A percentile compares a stretch with the other conserved stretches of the same genome.
Evolutionary conservation across 805 yeast genomes (phyloP).

Genomic region (Metschnikowia amazonensis): DNA sequence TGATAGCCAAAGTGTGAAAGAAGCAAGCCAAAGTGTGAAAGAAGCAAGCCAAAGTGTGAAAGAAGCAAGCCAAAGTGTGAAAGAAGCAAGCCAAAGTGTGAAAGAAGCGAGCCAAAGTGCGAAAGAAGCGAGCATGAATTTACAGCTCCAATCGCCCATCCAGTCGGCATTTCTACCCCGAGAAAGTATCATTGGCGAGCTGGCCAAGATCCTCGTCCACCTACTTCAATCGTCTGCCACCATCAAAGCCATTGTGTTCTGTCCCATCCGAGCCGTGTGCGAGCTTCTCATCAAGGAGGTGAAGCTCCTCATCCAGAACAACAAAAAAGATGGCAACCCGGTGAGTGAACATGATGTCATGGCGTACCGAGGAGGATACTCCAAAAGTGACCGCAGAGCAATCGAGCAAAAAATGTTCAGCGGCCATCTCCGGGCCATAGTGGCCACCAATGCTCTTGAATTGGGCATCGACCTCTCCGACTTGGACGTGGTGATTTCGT

Average conservation of each 20-base stretch:
- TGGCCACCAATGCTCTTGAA: slow-evolving; percentile 94
- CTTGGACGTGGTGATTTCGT: slow-evolving; percentile 84
- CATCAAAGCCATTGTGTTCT: slow-evolving; percentile 83
- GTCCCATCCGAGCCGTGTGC: slow-evolving; percentile 80
- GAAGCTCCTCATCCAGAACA: slow-evolving; percentile 40
- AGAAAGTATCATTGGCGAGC: slow-evolving; percentile 67
- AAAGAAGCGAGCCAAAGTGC: too few species aligned
- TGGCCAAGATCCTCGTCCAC: slow-evolving; percentile 69
- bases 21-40: too few species aligned
- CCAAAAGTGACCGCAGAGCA: slow-evolving; percentile 76
- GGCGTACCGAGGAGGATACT: slow-evolving; percentile 95
- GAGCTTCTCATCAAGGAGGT: slow-evolving; percentile 86
- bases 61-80: too few species aligned
- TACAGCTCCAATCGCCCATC: slow-evolving; percentile 9
- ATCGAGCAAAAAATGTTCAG: slow-evolving; percentile 89
- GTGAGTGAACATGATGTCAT: slow-evolving; percentile 58
- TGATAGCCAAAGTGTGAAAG: too few species aligned
- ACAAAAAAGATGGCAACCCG: slow-evolving; percentile 6
- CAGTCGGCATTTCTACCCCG: slow-evolving; percentile 36
- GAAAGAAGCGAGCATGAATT: neutral
- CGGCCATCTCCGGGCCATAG: slow-evolving; percentile 79
- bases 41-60: too few species aligned
- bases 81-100: too few species aligned
- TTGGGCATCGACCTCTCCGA: slow-evolving; percentile 94
- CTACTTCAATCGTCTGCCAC: slow-evolving; percentile 51